These are phyloP conservation scores for Modicella reniformis DNA, from an alignment of 371 early-diverging fungal species.

Conservation along the genomic window DNA sequence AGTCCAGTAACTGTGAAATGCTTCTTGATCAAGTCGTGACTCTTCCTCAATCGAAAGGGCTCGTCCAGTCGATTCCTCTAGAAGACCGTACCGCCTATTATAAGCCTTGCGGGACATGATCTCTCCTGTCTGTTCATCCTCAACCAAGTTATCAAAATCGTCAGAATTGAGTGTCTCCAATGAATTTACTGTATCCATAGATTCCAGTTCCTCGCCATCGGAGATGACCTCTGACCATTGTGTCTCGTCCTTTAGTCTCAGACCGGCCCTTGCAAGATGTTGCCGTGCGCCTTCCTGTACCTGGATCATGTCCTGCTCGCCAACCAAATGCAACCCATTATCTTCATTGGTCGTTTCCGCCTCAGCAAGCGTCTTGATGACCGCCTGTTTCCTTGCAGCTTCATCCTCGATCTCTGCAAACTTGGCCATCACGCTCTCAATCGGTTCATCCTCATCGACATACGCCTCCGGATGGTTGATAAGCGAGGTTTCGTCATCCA, in stretches of 20 bases:
- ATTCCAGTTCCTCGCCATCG: constrained; percentile 34
- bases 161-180: constrained; percentile 25
- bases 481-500: constrained; percentile 24
- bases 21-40: constrained; percentile 18
- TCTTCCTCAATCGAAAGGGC: constrained; percentile 36
- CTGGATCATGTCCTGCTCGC: constrained; percentile 13
- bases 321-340: constrained; percentile 14
- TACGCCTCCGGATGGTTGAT: constrained; percentile 59
- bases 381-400: constrained; percentile 9
- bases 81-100: constrained; percentile 4
- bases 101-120: constrained; percentile 25
- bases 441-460: constrained; percentile 63
- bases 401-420: constrained; percentile 60
- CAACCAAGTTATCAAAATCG: constrained; percentile 38
- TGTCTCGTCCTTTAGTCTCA: constrained; percentile 6
- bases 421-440: constrained; percentile 64
- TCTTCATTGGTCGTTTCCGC: not conserved
- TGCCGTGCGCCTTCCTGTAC: constrained; percentile 22
- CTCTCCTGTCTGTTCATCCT: constrained; percentile 45
- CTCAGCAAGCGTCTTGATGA: not conserved
- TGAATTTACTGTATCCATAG: constrained; percentile 33
- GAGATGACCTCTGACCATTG: constrained; percentile 34
- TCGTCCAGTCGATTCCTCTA: constrained; percentile 3
- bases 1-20: constrained; percentile 50
- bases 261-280: constrained; percentile 17